Base-by-base conservation (phyloP, 1,284 basidiomycete genomes). In the Veloboletus limbatus region DNA sequence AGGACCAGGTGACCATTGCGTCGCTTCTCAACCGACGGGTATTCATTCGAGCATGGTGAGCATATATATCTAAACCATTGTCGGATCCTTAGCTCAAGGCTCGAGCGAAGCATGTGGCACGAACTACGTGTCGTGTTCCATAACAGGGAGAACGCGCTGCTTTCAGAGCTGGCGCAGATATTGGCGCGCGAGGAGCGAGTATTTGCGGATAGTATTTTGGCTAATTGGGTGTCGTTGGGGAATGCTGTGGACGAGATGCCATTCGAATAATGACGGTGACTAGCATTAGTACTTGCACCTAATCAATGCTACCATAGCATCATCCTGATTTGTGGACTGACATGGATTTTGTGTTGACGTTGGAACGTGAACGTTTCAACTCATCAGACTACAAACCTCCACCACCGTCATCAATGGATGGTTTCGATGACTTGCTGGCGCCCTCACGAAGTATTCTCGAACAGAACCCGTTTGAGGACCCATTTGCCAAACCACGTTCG, bases 111-210 rank as follows among this genome's bases (percentile, higher is more conserved):
- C 54, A 80, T 95, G 78, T 96, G 92, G 92, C 88, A 94, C 57
- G 92, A 96, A 66, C 73, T 95, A 13, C 81, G 88, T 11, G 86
- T 93, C 3, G 84, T 95, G 22, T 70, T 93, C 40, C 92, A 95
- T 66, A 92, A 93, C 58, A 73, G 88, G 33, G 92, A 95, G 69
- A 90, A 92, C 53, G 77, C 86, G 0, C 75, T 93, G 26, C 67
- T 92, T n/a, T 86, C 86, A 0, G 74, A 85, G 45, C 72, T 85
- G 1, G 81, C 85, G 51, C 82, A 89, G 59, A 70, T 71, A 1
- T 88, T 92, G 65, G 82, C 82, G 2, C 71, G 74, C 36, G 87
- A 89, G 47, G 88, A 92, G 60, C 76, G 76, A 39, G 75, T 75
- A 25, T 90, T 82, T 56, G 67, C 79, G 1, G 78, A 84, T 54